phyloP scores from a whole-genome alignment of 2,329 filamentous ascomycete species.

The Fusarium goolgardi region DNA sequence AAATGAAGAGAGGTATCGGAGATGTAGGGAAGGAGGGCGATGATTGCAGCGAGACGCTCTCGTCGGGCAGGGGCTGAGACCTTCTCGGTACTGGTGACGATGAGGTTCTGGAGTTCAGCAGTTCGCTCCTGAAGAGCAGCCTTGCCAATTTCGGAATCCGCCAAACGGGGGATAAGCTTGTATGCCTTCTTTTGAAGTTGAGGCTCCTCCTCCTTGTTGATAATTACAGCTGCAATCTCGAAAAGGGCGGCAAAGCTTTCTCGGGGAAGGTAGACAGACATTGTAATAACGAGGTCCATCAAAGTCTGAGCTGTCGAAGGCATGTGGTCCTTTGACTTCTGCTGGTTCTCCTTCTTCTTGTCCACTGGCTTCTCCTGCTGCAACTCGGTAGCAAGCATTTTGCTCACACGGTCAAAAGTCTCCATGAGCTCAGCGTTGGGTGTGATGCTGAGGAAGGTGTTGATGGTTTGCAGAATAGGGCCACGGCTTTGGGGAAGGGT shows the following conservation, averaged over 20 bases:
- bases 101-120: constrained; percentile 81
- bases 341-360: constrained; percentile 71
- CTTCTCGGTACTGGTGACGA: constrained; percentile 83
- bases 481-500: constrained; percentile 93
- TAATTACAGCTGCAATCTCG: constrained; percentile 83
- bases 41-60: constrained; percentile 85
- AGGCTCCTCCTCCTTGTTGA: constrained; percentile 84
- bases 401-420: constrained; percentile 88
- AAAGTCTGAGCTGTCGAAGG: constrained; percentile 93
- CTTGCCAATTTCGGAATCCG: constrained; percentile 81
- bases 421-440: constrained; percentile 81
- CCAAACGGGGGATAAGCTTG: constrained; percentile 92
- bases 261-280: constrained; percentile 90
- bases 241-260: constrained; percentile 88
- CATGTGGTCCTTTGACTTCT: constrained; percentile 75
- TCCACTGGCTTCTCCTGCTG: constrained; percentile 59
- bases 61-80: constrained; percentile 86
- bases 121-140: constrained; percentile 81
- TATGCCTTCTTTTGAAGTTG: constrained; percentile 99
- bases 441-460: constrained; percentile 91
- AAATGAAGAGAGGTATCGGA: constrained; percentile 87
- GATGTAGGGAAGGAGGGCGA: constrained; percentile 82
- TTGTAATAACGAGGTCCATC: constrained; percentile 96
- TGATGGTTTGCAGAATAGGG: constrained; percentile 92
- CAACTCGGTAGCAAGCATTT: constrained; percentile 82